These are phyloP conservation scores for Tremella mesenterica DNA, from an alignment of 768 basidiomycete genomes.

Conservation along the genomic window DNA sequence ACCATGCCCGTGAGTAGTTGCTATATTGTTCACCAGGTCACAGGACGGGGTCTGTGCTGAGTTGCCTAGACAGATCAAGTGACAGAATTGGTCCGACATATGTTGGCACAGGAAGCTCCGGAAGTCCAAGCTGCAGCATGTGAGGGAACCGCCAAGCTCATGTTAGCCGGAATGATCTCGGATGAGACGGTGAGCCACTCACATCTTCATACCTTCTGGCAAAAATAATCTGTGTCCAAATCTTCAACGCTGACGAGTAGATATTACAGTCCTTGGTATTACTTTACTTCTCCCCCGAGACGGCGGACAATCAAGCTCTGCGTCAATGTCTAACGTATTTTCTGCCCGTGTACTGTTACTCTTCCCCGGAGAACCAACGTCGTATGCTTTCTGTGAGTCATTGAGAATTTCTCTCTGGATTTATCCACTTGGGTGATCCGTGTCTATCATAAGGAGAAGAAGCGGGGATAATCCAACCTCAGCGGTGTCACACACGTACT, in stretches of 20 bases:
- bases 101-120: constrained; percentile 54
- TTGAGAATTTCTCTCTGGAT: neutral
- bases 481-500: neutral
- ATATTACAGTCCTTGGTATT: constrained; percentile 51
- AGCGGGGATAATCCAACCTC: too few species aligned
- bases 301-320: constrained; percentile 68
- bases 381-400: constrained; percentile 57
- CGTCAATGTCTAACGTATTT: constrained; percentile 80
- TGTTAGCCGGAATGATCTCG: constrained; percentile 64
- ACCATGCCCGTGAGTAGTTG: constrained; percentile 35
- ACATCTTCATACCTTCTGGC: too few species aligned
- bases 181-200: constrained; percentile 63
- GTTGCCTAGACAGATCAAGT: constrained; percentile 49
- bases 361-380: constrained; percentile 63
- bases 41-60: neutral
- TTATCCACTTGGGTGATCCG: neutral
- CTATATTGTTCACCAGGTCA: neutral
- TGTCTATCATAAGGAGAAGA: too few species aligned
- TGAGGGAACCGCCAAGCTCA: constrained; percentile 75
- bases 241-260: constrained; percentile 41
- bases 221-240: neutral
- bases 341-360: constrained; percentile 76
- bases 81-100: constrained; percentile 58
- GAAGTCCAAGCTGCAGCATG: constrained; percentile 64
- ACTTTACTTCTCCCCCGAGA: constrained; percentile 71